Evolutionary conservation across 257 asterid species (phyloP).

Genomic region (Leonotis leonurus): DNA sequence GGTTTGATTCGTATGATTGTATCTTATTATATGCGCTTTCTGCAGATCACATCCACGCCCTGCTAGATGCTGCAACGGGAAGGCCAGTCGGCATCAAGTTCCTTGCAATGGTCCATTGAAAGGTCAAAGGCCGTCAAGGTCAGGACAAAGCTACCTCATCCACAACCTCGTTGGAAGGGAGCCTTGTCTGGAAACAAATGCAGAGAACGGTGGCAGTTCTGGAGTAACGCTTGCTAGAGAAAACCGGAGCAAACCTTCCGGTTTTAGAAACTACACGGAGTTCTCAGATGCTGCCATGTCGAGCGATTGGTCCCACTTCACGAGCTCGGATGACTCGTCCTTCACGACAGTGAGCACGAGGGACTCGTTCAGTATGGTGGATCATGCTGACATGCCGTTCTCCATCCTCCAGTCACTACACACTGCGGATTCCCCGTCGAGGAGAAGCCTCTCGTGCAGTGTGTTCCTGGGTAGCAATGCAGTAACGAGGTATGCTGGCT

Average conservation of each 20-base stretch:
- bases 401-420: conserved; percentile 44
- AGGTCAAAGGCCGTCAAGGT: conserved; percentile 32
- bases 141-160: conserved; percentile 23
- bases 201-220: conserved; percentile 17
- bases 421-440: conserved; percentile 33
- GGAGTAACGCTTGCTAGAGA: conserved; percentile 26
- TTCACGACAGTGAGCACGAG: conserved; percentile 81
- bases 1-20: too few relatives aligned
- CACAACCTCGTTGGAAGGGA: conserved; percentile 13
- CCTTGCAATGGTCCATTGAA: conserved; percentile 18
- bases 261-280: conserved; percentile 26
- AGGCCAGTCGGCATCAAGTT: conserved; percentile 25
- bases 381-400: conserved; percentile 38
- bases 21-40: not conserved
- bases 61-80: conserved; percentile 21
- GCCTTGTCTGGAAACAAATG: conserved; percentile 10
- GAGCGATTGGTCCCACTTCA: conserved; percentile 63
- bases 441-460: too few relatives aligned
- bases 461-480: too few relatives aligned
- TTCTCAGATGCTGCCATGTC: conserved; percentile 47
- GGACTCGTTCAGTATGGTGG: conserved; percentile 70
- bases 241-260: conserved; percentile 25
- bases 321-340: conserved; percentile 81
- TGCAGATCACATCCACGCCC: conserved; percentile 65
- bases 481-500: too few relatives aligned